Evolutionary conservation across 768 basidiomycete genomes (phyloP), one percentile per base, ranked within the genome.

Genomic region (Mycena rebaudengoi): DNA sequence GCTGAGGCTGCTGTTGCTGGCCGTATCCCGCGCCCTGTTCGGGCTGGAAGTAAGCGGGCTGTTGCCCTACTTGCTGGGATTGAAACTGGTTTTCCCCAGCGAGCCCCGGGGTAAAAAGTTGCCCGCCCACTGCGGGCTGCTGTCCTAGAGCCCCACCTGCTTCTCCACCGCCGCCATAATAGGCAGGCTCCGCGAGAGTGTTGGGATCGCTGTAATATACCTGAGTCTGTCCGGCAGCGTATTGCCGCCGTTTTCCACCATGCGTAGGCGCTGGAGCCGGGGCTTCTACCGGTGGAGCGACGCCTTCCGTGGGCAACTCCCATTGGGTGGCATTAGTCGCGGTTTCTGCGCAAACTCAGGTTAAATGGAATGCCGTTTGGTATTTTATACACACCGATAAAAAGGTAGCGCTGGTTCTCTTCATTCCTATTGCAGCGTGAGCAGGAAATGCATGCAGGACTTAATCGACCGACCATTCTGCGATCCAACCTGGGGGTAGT

Each of bases 171-270:
- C 74, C 77, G 73, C 57, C 69, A 16, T 64, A 73, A 67, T 85
- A 85, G 28, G 74, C 70, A 12, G 86, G 82, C 49, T 87, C 86
- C 5, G 52, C 46, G 40, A 81, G 67, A 33, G 77, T 67, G 4
- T 78, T 79, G 26, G 83, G 82, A 13, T 77, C 74, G 12, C 78
- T 73, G 33, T 94, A 94, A 75, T 96, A 96, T 3, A 86, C 94
- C 72, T 95, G 94, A 1, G 95, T 95, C 77, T 98, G 96, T 12
- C 94, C 96, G 4, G 94, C 89, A 49, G 96, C 96, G 75, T 98
- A 98, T 76, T 97, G 95, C 44, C 96, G 90, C 69, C 94, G 91
- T 78, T 94, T 91, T 54, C 80, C 57, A 28, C 78, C 74, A 39
- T 84, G 75, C 16, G 81, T 78, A 25, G 86, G 82, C 29, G n/a